A percentile compares a stretch with the other conserved stretches of the same genome.
Conservation (phyloP, 495 filamentous ascomycete species). For the Parathielavia hyrcaniae region DNA sequence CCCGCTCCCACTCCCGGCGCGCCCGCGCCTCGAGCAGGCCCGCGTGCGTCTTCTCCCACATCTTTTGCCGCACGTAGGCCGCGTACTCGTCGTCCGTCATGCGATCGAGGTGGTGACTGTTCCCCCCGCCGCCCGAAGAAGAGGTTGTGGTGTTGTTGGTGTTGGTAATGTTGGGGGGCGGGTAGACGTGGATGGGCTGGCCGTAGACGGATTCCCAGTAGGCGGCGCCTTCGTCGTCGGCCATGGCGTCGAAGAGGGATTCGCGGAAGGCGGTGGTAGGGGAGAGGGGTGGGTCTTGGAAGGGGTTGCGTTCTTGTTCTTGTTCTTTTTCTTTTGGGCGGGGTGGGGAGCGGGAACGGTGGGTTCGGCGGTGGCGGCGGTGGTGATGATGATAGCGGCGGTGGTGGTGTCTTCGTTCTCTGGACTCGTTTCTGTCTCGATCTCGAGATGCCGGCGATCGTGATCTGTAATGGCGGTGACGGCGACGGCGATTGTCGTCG, state of each 20-base stretch:
- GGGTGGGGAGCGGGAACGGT: constrained; percentile 27
- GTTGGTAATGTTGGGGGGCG: no score
- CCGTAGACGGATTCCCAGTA: constrained; percentile 96
- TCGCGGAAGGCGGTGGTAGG: constrained; percentile 77
- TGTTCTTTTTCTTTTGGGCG: constrained; percentile 9
- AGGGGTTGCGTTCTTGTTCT: constrained; percentile 37
- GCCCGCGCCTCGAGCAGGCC: constrained; percentile 52
- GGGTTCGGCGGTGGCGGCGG: constrained; percentile 26
- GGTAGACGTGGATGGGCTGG: constrained; percentile 63
- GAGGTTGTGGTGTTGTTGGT: constrained; percentile 25
- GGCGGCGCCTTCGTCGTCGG: constrained; percentile 90
- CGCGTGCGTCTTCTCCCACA: constrained; percentile 88
- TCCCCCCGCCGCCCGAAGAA: not conserved
- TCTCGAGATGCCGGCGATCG: constrained; percentile 3
- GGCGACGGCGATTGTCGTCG: constrained; percentile 32
- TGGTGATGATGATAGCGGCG: constrained; percentile 24
- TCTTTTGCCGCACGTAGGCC: constrained; percentile 69
- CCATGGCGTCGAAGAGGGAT: constrained; percentile 97
- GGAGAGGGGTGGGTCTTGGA: constrained; percentile 51
- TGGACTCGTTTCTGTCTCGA: not conserved
- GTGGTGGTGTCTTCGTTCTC: constrained; percentile 16
- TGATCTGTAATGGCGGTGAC: constrained; percentile 17
- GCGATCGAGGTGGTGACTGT: constrained; percentile 52
- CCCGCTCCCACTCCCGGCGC: constrained; percentile 40
- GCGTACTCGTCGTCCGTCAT: constrained; percentile 93